Percentiles rank a stretch among this genome's conserved stretches.
Conservation (phyloP, 1,139 yeast genomes). For the Tardiomyces depauwii region DNA sequence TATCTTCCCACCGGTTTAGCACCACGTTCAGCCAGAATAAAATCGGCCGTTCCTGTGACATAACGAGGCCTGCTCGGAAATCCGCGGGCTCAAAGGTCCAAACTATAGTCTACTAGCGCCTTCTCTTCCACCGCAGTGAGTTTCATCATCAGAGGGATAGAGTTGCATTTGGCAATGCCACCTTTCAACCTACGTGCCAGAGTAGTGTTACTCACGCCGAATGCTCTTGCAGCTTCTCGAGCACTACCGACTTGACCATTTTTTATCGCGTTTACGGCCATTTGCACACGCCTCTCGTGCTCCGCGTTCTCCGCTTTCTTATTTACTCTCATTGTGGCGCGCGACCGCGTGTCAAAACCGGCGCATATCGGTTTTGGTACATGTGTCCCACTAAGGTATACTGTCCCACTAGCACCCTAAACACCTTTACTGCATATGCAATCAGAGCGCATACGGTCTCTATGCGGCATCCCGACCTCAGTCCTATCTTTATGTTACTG, state of each 20-base stretch:
- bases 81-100: background rate
- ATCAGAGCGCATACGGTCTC: too few relatives aligned
- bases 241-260: background rate
- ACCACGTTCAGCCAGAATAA: background rate
- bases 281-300: too few relatives aligned
- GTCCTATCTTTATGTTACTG: too few relatives aligned
- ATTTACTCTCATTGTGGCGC: too few relatives aligned
- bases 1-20: background rate
- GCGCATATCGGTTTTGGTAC: too few relatives aligned
- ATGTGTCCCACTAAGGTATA: too few relatives aligned
- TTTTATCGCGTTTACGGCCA: too few relatives aligned
- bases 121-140: background rate
- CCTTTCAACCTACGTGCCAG: background rate
- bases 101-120: background rate
- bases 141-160: background rate
- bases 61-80: background rate
- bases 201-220: background rate
- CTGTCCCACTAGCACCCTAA: too few relatives aligned
- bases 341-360: too few relatives aligned
- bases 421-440: too few relatives aligned
- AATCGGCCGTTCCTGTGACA: background rate
- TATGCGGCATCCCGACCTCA: too few relatives aligned
- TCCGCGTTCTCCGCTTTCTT: too few relatives aligned
- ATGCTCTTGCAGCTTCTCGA: background rate
- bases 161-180: background rate